Conservation (phyloP, 176 grass and related monocot species). For the Zea luxurians region DNA sequence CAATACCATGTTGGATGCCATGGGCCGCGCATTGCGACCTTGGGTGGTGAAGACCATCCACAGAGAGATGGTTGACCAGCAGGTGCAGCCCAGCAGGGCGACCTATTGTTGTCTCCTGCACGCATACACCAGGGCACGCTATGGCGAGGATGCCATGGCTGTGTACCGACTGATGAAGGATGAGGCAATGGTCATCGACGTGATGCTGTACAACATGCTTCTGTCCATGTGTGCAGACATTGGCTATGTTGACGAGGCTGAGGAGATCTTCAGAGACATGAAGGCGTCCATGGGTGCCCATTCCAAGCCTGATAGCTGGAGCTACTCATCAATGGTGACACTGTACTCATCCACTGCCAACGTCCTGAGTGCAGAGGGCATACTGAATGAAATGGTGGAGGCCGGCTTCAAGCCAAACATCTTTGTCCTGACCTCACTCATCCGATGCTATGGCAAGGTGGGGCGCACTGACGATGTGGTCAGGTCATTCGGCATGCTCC, state of each 20-base stretch:
- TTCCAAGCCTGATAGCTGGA: constrained; percentile 79
- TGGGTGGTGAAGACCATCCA: constrained; percentile 94
- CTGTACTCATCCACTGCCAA: constrained; percentile 70
- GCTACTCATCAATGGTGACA: constrained; percentile 82
- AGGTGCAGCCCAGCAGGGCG: constrained; percentile 49
- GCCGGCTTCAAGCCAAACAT: constrained; percentile 67
- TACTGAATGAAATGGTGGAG: constrained; percentile 77
- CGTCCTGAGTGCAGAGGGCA: constrained; percentile 59
- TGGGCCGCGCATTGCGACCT: constrained; percentile 72
- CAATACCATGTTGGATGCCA: constrained; percentile 80
- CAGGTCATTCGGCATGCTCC: constrained; percentile 55
- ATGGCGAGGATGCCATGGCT: constrained; percentile 67
- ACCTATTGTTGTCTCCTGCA: constrained; percentile 69
- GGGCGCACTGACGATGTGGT: constrained; percentile 56
- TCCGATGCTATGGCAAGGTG: constrained; percentile 78
- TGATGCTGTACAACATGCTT: constrained; percentile 69
- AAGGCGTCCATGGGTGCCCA: constrained; percentile 50
- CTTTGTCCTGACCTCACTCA: constrained; percentile 82
- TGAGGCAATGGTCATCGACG: constrained; percentile 46
- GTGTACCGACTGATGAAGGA: constrained; percentile 68
- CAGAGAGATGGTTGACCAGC: constrained; percentile 59
- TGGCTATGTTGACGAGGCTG: constrained; percentile 67
- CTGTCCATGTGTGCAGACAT: constrained; percentile 92
- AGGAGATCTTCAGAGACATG: constrained; percentile 76
- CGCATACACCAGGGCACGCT: constrained; percentile 79